Evolutionary conservation across 2,329 filamentous ascomycete genomes (phyloP), one percentile per base, ranked within the genome.

Genomic region (Scytalidium lignicola): DNA sequence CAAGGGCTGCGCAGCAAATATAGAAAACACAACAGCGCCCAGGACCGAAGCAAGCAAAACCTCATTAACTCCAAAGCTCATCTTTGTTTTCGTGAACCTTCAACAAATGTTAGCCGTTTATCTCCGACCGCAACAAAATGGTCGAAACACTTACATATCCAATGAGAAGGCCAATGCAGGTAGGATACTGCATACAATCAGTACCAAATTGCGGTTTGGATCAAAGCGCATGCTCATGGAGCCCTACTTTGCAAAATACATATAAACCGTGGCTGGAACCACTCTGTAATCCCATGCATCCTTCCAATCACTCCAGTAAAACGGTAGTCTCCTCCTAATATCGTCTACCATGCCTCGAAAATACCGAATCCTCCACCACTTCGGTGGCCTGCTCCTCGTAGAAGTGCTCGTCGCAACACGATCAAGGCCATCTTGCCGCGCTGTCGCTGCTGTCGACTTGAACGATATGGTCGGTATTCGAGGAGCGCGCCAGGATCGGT

Each of bases 231-330:
- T 15, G 6, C 15, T 37, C 32, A 4, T 13, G 46, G 41, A 32
- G 44, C 51, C 76, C 62, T 76, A 92, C 88, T 95, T 95, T 55
- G 90, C 89, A 76, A 95, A 95, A 72, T 93, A 95, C 88, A 95
- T 95, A 69, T 95, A 95, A 23, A 95, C 73, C 9, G 90, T 95
- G 15, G 88, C 88, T 1, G 90, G 90, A 37, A 95, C 78, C 40
- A 95, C 88, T 47, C 90, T 81, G 71, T 95, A 95, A 64, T 95
- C 87, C 88, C 88, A 93, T 1, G 90, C 90, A 71, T 95, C 90
- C 17, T 65, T 74, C 87, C 87, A 95, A 67, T 95, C 90, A 67
- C 85, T 91, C 69, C 71, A 74, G 63, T 93, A 95, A 64, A 78
- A 95, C 1, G 90, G 90, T 7, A 78, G 77, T 54, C 90, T 74